A percentile compares a stretch with the other conserved stretches of the same genome.
Evolutionary conservation across 73 alveolate genomes (phyloP).

Genomic region (Blepharisma japonicum): DNA sequence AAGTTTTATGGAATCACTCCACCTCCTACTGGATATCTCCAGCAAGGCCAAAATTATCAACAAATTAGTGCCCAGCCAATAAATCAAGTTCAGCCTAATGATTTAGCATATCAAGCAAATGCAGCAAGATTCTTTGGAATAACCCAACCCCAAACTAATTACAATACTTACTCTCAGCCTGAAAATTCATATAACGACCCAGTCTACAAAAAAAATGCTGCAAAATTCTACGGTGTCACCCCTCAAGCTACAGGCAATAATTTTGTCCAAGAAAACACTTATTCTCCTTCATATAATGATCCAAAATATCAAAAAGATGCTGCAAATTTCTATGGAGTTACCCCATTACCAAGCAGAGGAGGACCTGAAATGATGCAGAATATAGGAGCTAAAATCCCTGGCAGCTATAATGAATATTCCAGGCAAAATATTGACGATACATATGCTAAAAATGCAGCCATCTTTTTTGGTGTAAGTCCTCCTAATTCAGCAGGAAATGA

Average conservation of each 20-base stretch:
- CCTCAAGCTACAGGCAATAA: slow-evolving; percentile 1
- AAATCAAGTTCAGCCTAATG: too few relatives aligned
- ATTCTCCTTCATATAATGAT: background rate
- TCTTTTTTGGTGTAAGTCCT: slow-evolving; percentile 15
- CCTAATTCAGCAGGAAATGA: background rate
- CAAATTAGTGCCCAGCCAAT: too few relatives aligned
- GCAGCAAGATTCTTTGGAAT: too few relatives aligned
- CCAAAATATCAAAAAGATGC: background rate
- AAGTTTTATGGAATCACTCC: slow-evolving; percentile 27
- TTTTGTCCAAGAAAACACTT: background rate
- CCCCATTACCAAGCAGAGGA: slow-evolving; percentile 3
- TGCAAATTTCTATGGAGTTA: slow-evolving; percentile 30
- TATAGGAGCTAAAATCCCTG: too few relatives aligned
- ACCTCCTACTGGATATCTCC: background rate
- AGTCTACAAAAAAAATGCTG: background rate
- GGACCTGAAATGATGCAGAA: background rate
- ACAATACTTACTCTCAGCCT: background rate
- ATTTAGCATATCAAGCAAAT: too few relatives aligned
- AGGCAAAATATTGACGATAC: too few relatives aligned
- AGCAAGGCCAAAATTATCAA: background rate
- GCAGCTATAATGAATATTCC: too few relatives aligned
- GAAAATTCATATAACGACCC: background rate
- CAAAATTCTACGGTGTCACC: slow-evolving; percentile 23
- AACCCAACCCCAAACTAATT: too few relatives aligned
- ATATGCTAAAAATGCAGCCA: background rate